phyloP scores from a whole-genome alignment of 106 monocot species.

The Acanthochlamys bracteata region DNA sequence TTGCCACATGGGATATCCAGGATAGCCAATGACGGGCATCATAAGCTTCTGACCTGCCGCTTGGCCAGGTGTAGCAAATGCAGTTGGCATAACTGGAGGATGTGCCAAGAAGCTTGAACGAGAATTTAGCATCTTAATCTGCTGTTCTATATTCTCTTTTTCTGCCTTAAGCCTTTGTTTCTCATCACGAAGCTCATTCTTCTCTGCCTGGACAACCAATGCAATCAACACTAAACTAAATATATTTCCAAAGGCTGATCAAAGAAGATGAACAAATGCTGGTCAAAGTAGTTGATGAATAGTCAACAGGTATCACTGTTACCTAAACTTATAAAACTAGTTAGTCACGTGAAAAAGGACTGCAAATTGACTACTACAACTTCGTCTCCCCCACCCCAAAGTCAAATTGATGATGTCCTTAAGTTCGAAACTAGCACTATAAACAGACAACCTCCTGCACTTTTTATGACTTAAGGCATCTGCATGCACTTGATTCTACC shows the following conservation, averaged over 20 bases:
- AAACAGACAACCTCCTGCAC: too few species aligned
- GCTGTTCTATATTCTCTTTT: conserved; percentile 58
- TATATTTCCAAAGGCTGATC: too few species aligned
- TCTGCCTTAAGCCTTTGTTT: conserved; percentile 47
- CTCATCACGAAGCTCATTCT: conserved; percentile 58
- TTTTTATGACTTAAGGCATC: too few species aligned
- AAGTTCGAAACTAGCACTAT: too few species aligned
- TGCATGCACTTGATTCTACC: too few species aligned
- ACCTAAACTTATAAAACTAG: too few species aligned
- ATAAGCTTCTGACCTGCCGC: conserved; percentile 55
- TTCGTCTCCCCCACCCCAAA: too few species aligned
- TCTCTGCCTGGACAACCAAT: conserved; percentile 21
- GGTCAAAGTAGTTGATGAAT: too few species aligned
- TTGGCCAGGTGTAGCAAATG: conserved; percentile 45
- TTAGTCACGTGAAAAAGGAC: too few species aligned
- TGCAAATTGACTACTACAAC: too few species aligned
- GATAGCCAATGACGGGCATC: conserved; percentile 74
- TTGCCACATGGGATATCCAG: conserved; percentile 83
- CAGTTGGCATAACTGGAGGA: conserved; percentile 51
- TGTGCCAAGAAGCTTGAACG: conserved; percentile 18
- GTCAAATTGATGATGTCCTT: too few species aligned
- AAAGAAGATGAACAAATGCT: not conserved
- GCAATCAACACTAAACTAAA: not conserved
- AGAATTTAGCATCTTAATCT: conserved; percentile 34
- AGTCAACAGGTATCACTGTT: too few species aligned